Evolutionary conservation across 305 asterid genomes (phyloP), one percentile per base, ranked within the genome.

Genomic region (Fraxinus latifolia): DNA sequence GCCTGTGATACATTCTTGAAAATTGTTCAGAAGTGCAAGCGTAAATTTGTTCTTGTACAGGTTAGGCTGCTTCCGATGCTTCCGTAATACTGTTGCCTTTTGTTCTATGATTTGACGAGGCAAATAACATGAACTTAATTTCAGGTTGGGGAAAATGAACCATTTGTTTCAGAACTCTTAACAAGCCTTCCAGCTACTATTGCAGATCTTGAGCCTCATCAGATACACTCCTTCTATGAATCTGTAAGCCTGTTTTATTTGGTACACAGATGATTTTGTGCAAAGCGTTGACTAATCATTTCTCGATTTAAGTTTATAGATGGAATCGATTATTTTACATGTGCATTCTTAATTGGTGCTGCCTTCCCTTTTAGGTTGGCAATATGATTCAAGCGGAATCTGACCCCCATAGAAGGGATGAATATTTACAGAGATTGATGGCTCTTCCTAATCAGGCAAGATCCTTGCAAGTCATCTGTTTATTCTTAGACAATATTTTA

Each of bases 11-110:
- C 99, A 21, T 95, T 96, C 89, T 88, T 96, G 91, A 96, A 96
- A 87, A 96, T 96, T 81, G 99, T 96, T 83, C 99, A 96, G 92
- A 96, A 95, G 88, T 96, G 98, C 97, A 96, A 89, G 86, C 96
- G 98, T 27, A 96, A 96, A 88, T 96, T 96, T 85, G 99, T 96
- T 42, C 82, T 91, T 62, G 89, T 91, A 19, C 99, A 96, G 98
- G 99, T 93, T 81, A 17, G 82, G 42, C 2, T 33, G 39, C 74
- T 60, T 32, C 23, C 74, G 5, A 76, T 79, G 39, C 21, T 78
- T 19, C 37, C 17, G 2, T 12, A 25, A 23, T 7, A 67, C 6
- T 27, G 73, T 25, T 12, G 34, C 19, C 32, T 36, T 17, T 79
- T 5, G 62, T 68, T 75, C n/a, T 25, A 68, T 79, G 72, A 47